Evolutionary conservation across 2,329 filamentous ascomycete species (phyloP), one percentile per base, ranked within the genome.

Genomic region (Phyllosticta citribraziliensis): DNA sequence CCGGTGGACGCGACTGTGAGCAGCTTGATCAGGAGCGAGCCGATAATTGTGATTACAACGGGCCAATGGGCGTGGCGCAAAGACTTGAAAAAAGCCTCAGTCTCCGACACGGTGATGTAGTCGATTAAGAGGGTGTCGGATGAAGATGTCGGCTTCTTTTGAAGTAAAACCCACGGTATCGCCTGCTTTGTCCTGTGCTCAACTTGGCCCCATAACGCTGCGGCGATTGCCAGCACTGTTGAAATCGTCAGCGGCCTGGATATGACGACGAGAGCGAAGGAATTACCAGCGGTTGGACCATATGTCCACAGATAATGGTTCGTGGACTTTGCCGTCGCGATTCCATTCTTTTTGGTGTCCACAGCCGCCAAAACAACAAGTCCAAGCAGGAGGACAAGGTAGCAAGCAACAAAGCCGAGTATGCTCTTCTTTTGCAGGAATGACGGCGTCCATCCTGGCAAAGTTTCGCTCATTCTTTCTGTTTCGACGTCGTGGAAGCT

Each of bases 271-370:
- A n/a, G 1, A n/a, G 2, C 5, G 47, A 12, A 3, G 5, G 3
- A 5, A 6, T 2, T 12, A 59, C 57, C 52, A 6, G 30, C 25
- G 4, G 40, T 60, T 6, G 58, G 58, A 5, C 58, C 53, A n/a
- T 60, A 60, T 5, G 58, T 52, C 53, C 58, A 60, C 6, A 60
- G 8, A 19, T 56, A 60, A 52, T 60, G 58, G 25, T 51, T 5
- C 2, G 30, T 56, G 17, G 54, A 19, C 9, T 47, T 24, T 5
- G 55, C 24, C 5, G 58, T 60, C 14, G 58, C 40, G 5, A 60
- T 25, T n/a, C 53, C 53, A 11, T 56, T 27, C 4, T 33, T 40
- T 22, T 19, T 24, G 20, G 20, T 17, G 5, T 53, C 47, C n/a
- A 60, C 24, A 10, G 19, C 27, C 5, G n/a, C 17, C 10, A 60